A percentile compares a stretch with the other conserved stretches of the same genome.
phyloP scores from a whole-genome alignment of 495 filamentous ascomycete genomes.

The Cercophora sp. region DNA sequence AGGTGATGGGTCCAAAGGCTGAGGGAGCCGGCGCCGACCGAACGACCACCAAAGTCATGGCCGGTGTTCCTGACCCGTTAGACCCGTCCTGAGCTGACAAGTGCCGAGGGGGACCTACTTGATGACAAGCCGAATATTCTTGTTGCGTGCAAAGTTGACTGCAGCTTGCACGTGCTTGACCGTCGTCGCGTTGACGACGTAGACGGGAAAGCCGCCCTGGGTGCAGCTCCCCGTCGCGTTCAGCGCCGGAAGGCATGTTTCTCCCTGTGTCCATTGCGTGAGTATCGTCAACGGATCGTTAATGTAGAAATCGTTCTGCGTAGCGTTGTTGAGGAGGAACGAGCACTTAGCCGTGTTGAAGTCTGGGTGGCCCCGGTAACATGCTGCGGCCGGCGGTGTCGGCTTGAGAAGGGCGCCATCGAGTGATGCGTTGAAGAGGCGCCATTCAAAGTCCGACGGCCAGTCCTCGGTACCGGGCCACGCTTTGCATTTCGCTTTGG shows the following conservation, averaged over 20 bases:
- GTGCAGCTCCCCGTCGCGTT: conserved; percentile 41
- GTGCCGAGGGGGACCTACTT: conserved; percentile 48
- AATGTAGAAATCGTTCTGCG: conserved; percentile 28
- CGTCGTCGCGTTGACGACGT: conserved; percentile 53
- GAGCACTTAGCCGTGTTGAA: conserved; percentile 42
- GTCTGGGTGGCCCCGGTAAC: conserved; percentile 41
- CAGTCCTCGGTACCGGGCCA: conserved; percentile 44
- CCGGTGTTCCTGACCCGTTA: conserved; percentile 71
- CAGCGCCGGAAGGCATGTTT: conserved; percentile 37
- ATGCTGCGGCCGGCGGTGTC: conserved; percentile 48
- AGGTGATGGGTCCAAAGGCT: conserved; percentile 57
- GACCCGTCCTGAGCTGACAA: conserved; percentile 39
- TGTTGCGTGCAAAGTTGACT: conserved; percentile 58
- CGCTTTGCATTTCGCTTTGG: conserved; percentile 39
- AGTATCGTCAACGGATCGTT: conserved; percentile 32
- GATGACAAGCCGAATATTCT: conserved; percentile 54
- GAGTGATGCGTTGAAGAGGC: conserved; percentile 40
- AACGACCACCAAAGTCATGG: conserved; percentile 60
- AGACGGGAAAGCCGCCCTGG: conserved; percentile 54
- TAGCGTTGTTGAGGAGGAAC: conserved; percentile 23
- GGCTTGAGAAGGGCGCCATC: conserved; percentile 47
- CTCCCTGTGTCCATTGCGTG: conserved; percentile 35
- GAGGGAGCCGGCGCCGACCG: conserved; percentile 47
- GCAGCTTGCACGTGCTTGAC: conserved; percentile 53
- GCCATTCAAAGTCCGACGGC: conserved; percentile 45